Conservation (phyloP, 306 rosid genomes). For the Neltuma alba region DNA sequence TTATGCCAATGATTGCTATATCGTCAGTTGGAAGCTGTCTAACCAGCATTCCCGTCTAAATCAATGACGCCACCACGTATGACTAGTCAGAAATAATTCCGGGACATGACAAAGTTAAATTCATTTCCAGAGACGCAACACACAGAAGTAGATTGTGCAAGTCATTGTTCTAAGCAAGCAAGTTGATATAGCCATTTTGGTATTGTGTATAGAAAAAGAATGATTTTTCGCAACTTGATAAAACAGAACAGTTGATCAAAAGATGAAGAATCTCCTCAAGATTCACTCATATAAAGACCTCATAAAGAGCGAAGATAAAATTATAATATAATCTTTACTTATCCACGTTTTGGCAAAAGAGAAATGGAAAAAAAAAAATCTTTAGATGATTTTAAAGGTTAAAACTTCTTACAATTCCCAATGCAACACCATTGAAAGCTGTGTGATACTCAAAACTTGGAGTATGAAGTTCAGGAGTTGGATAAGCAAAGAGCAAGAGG, state of each 20-base stretch:
- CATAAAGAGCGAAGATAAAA: slow-evolving; percentile 3
- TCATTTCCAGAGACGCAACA: neutral
- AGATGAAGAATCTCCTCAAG: neutral
- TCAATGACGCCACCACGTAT: slow-evolving; percentile 1
- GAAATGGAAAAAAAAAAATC: slow-evolving; percentile 18
- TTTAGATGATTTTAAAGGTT: slow-evolving; percentile 28
- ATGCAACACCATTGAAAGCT: slow-evolving; percentile 85
- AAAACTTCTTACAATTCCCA: slow-evolving; percentile 78
- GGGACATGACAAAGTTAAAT: slow-evolving; percentile 14
- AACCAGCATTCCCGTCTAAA: neutral
- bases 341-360: slow-evolving; percentile 2
- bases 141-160: neutral
- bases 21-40: slow-evolving; percentile 3
- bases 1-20: neutral
- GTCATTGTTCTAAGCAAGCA: neutral
- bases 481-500: slow-evolving; percentile 92
- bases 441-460: slow-evolving; percentile 97
- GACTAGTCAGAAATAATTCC: slow-evolving; percentile 4
- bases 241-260: slow-evolving; percentile 1
- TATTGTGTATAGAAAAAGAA: neutral
- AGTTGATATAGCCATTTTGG: neutral
- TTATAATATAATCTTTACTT: slow-evolving; percentile 11
- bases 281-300: neutral
- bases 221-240: neutral
- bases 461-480: slow-evolving; percentile 89